Evolutionary conservation across 306 rosid species (phyloP), one percentile per base, ranked within the genome.

Genomic region (Leucaena leucocephala): DNA sequence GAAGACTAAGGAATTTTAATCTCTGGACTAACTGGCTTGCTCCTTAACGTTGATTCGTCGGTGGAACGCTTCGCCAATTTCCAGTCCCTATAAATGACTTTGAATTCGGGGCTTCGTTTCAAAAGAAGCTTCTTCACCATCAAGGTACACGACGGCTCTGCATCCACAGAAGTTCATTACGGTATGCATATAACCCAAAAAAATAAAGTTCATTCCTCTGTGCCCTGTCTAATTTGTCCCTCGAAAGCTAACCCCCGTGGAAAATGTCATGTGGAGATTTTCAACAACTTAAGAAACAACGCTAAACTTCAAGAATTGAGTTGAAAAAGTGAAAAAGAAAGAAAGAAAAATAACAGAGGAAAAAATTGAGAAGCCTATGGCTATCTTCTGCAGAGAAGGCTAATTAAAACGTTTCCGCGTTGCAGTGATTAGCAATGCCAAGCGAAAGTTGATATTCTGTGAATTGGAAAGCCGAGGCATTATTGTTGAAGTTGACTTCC

Each of bases 391-490:
- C 88, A 1, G 94, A 88, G 75, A 94, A 88, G 67, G 69, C 55
- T 48, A 34, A 91, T 88, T 16, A 97, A 77, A 86, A 85, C 70
- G 90, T 89, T 79, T 1, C 45, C 71, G 4, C 55, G 55, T 49
- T 13, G n/a, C 55, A 13, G 75, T 48, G 94, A 84, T 80, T 27
- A 1, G 27, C 27, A 27, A 27, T 27, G 27, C 27, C 27, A 27
- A 27, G 27, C 27, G 27, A 27, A 27, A 27, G 27, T 27, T 27
- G 27, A 0, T 27, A 27, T 27, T 27, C 27, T 27, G 0, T 0
- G 27, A 9, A 59, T 34, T 88, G 92, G 97, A 90, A 89, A 91
- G 97, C 86, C 97, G 86, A 83, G 96, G 97, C 48, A 89, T 93
- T 72, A 81, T 89, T 38, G 91, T 90, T 49, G 91, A 93, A 86